Percentiles rank a stretch among this genome's conserved stretches.
These are phyloP conservation scores for Cyclotella cryptica DNA, from an alignment of 108 stramenopile genomes.

Conservation along the genomic window DNA sequence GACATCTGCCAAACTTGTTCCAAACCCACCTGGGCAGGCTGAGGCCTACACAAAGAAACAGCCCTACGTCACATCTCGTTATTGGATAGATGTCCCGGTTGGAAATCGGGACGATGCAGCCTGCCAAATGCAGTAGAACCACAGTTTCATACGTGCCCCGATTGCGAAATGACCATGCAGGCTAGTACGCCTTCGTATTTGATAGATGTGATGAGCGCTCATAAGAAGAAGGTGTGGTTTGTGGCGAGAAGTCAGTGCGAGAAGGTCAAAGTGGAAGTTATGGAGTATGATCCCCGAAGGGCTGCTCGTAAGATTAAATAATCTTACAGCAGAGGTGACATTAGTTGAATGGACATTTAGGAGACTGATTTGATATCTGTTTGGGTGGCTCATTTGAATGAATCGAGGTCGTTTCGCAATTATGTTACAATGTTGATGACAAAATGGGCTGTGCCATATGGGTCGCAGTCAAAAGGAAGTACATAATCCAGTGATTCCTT, in stretches of 20 bases:
- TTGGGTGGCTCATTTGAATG: neutral
- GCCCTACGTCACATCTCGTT: neutral
- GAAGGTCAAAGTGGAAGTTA: conserved; percentile 8
- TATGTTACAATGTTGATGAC: neutral
- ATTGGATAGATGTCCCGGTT: conserved; percentile 6
- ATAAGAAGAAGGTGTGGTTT: conserved; percentile 14
- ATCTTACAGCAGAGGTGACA: neutral
- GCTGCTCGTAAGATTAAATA: neutral
- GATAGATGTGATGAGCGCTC: conserved; percentile 12
- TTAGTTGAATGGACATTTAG: neutral
- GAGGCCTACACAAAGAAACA: conserved; percentile 12
- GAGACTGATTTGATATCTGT: neutral
- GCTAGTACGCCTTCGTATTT: conserved; percentile 11
- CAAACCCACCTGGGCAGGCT: conserved; percentile 12
- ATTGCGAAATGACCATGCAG: conserved; percentile 23
- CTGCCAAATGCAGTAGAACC: conserved; percentile 1
- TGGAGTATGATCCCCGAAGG: conserved; percentile 9
- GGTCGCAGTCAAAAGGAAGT: too few relatives aligned
- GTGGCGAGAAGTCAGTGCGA: conserved; percentile 22
- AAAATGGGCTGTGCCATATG: neutral
- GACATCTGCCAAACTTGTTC: conserved; percentile 12
- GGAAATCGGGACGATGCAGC: conserved; percentile 11
- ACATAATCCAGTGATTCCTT: too few relatives aligned
- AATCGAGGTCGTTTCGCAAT: neutral
- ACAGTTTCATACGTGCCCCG: neutral